Percentiles rank a stretch among this genome's conserved stretches.
These are phyloP conservation scores for Wallacemonas collosoma DNA, from an alignment of 208 protist species.

Conservation along the genomic window DNA sequence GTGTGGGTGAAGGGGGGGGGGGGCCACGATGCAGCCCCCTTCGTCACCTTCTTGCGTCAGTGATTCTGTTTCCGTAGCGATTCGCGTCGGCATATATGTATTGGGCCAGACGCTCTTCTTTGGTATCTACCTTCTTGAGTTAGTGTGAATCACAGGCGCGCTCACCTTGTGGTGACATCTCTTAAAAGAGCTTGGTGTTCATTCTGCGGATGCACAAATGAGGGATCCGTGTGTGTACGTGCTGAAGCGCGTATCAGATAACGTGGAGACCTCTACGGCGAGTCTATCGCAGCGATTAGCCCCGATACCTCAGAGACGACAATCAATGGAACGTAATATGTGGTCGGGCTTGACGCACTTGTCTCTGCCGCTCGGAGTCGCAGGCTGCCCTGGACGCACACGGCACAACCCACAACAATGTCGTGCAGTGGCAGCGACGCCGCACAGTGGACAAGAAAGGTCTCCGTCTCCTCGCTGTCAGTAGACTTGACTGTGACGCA, in stretches of 20 bases:
- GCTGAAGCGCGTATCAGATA: too few species aligned
- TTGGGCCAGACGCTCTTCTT: too few species aligned
- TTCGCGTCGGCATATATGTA: too few species aligned
- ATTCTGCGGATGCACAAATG: neutral
- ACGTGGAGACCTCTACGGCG: neutral
- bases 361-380: neutral
- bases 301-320: constrained; percentile 52
- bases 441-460: constrained; percentile 62
- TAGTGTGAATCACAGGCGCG: too few species aligned
- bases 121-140: too few species aligned
- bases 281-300: constrained; percentile 26
- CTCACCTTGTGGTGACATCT: too few species aligned
- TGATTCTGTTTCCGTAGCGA: too few species aligned
- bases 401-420: constrained; percentile 8
- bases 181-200: neutral
- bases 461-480: constrained; percentile 36
- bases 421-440: constrained; percentile 21
- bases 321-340: constrained; percentile 52
- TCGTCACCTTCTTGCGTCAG: too few species aligned
- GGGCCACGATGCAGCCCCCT: too few species aligned
- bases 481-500: constrained; percentile 53
- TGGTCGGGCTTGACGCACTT: constrained; percentile 6
- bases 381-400: constrained; percentile 17
- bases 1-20: too few species aligned
- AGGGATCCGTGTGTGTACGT: neutral